These are phyloP conservation scores for Saussurea involucrata DNA, from an alignment of 129 eudicot species.

Conservation along the genomic window DNA sequence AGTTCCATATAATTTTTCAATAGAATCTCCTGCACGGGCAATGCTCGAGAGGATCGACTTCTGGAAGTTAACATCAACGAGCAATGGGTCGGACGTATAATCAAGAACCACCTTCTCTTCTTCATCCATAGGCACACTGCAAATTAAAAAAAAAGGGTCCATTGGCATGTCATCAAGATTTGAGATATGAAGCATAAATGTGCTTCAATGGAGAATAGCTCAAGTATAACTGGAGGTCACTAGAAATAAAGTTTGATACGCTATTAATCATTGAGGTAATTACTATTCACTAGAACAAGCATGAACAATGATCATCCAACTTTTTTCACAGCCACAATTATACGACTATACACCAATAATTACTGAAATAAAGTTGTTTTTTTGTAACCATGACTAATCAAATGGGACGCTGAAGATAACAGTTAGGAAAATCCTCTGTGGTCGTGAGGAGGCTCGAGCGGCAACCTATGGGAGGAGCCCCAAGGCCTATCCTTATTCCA, in stretches of 20 bases:
- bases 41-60: conserved; percentile 63
- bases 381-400: background rate
- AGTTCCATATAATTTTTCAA: conserved; percentile 90
- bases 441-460: background rate
- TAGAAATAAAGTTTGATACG: too few relatives aligned
- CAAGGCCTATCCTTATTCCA: too few relatives aligned
- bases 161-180: background rate
- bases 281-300: too few relatives aligned
- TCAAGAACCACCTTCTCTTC: conserved; percentile 90
- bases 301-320: too few relatives aligned
- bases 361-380: too few relatives aligned
- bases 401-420: background rate
- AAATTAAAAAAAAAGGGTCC: conserved; percentile 7
- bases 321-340: too few relatives aligned
- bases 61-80: conserved; percentile 58
- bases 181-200: background rate
- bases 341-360: too few relatives aligned
- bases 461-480: background rate
- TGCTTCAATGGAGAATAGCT: background rate
- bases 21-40: conserved; percentile 77
- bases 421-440: background rate
- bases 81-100: conserved; percentile 77
- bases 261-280: too few relatives aligned
- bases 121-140: conserved; percentile 98
- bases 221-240: too few relatives aligned